Evolutionary conservation across 208 protist species (phyloP).

Genomic region (Herpetomonas tarakana): DNA sequence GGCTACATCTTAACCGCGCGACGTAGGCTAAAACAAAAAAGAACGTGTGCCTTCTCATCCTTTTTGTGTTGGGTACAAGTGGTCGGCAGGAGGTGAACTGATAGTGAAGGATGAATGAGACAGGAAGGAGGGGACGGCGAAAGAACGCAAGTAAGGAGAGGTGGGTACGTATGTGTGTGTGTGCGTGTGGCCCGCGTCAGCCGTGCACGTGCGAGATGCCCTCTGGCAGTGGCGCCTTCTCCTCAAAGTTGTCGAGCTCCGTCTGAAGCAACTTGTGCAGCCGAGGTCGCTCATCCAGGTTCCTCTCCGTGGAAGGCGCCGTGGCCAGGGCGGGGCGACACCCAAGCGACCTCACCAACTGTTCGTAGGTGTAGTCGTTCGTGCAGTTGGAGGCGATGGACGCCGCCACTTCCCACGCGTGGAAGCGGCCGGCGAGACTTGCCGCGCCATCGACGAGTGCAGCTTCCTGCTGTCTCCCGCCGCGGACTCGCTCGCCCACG

Average conservation of each 20-base stretch:
- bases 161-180: slow-evolving; percentile 6
- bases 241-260: background rate
- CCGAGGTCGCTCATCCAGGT: background rate
- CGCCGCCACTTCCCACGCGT: slow-evolving; percentile 42
- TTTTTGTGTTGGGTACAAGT: background rate
- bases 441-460: too few relatives aligned
- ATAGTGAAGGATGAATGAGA: slow-evolving; percentile 8
- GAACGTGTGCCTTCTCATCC: too few relatives aligned
- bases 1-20: too few relatives aligned
- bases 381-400: slow-evolving; percentile 68
- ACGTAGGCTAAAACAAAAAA: too few relatives aligned
- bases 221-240: background rate
- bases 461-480: too few relatives aligned
- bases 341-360: slow-evolving; percentile 12
- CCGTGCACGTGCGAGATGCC: background rate
- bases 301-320: background rate
- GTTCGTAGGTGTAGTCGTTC: slow-evolving; percentile 14
- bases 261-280: background rate
- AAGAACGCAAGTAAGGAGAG: background rate
- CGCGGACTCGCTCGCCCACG: too few relatives aligned
- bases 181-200: background rate
- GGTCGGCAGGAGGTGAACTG: background rate
- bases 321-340: background rate
- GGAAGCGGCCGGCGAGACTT: too few relatives aligned
- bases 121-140: background rate